phyloP scores from a whole-genome alignment of 2,329 filamentous ascomycete genomes.

The Venturia nashicola region DNA sequence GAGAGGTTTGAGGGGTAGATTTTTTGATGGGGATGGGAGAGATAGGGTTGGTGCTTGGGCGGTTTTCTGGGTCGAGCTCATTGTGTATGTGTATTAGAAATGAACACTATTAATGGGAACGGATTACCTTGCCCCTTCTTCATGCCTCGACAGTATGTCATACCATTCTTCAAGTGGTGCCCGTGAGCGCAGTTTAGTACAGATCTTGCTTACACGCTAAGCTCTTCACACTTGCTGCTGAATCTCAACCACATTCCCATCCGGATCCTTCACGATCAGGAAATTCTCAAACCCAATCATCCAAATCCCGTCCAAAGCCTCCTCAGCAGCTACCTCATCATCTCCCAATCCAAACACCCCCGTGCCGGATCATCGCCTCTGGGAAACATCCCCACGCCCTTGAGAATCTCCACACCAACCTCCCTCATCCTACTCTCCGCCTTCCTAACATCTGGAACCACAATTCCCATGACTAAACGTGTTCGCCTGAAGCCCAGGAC shows the following conservation, averaged over 20 bases:
- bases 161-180: too few species aligned
- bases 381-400: slow-evolving; percentile 15
- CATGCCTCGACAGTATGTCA: too few species aligned
- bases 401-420: slow-evolving; percentile 16
- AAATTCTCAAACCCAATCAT: slow-evolving; percentile 14
- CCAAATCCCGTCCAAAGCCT: slow-evolving; percentile 8
- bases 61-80: too few species aligned
- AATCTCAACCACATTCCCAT: slow-evolving; percentile 17
- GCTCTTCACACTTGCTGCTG: slow-evolving; percentile 18
- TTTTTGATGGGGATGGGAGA: neutral
- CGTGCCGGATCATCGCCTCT: slow-evolving; percentile 8
- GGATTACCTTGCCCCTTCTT: too few species aligned
- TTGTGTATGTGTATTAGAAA: too few species aligned
- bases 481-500: slow-evolving; percentile 13
- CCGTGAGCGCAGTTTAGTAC: too few species aligned
- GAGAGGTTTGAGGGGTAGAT: slow-evolving; percentile 3
- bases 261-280: slow-evolving; percentile 16
- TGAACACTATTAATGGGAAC: too few species aligned
- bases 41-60: too few species aligned
- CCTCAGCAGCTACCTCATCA: neutral
- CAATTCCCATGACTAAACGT: slow-evolving; percentile 24
- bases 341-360: slow-evolving; percentile 9
- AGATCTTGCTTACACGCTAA: too few species aligned
- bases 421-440: slow-evolving; percentile 18
- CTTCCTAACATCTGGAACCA: slow-evolving; percentile 22